Base-by-base conservation (phyloP, 257 asterid genomes). In the Jasminum sambac region DNA sequence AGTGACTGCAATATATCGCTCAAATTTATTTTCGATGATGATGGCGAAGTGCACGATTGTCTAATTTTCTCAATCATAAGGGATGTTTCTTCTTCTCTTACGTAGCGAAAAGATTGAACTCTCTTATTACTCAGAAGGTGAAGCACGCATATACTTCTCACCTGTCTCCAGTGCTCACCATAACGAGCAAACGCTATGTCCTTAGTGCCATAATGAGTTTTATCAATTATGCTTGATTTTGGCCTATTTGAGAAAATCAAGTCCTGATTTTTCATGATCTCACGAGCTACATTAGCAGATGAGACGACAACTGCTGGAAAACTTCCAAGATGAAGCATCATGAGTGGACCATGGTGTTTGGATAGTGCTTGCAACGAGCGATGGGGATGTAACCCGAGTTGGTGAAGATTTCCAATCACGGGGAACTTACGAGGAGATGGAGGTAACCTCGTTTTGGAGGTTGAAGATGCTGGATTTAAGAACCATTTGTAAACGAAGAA, bases 341-440 rank as follows among this genome's bases (percentile, higher is more conserved):
- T n/a, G n/a, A n/a, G n/a, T n/a, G n/a, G n/a, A n/a, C n/a, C n/a
- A n/a, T n/a, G n/a, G n/a, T n/a, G n/a, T n/a, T n/a, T n/a, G n/a
- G n/a, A n/a, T n/a, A n/a, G 38, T 0, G 77, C 50, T 21, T 73
- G 75, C 67, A 87, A 77, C 0, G 84, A 76, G 30, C 86, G 83
- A 26, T 83, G 83, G 11, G 92, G 82, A 13, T 19, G n/a, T 5
- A 8, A 3, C 11, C 88, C 88, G 0, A 80, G 77, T 48, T 78
- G 88, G 76, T 78, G 83, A 17, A 82, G 57, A 23, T 84, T 77
- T 0, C 93, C 90, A 14, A 82, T 63, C 0, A 84, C 17, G 8
- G 89, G 91, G 8, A 84, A 83, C 78, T 72, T 70, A 40, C 4
- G 7, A 5, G 89, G 91, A 21, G 87, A 84, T 2, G 86, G 87